These are phyloP conservation scores for Phytopythium delawarense DNA, from an alignment of 352 stramenopile species.

Conservation along the genomic window DNA sequence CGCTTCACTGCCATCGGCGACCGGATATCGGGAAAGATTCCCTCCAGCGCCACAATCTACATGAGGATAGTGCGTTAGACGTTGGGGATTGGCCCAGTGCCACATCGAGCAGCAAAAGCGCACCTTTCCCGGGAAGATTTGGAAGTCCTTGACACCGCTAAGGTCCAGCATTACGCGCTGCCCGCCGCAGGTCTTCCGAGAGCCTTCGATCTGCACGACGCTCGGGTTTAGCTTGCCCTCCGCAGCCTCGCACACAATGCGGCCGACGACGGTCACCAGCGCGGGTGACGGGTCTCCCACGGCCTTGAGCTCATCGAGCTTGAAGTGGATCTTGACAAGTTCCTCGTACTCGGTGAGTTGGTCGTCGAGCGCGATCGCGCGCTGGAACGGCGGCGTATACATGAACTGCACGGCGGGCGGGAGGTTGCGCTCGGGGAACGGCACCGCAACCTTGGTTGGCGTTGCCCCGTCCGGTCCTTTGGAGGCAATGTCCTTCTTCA, in stretches of 20 bases:
- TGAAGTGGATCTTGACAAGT: constrained; percentile 58
- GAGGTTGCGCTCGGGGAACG: constrained; percentile 64
- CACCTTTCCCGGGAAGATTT: constrained; percentile 84
- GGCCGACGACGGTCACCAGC: constrained; percentile 71
- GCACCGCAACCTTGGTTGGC: constrained; percentile 16
- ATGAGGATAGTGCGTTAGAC: constrained; percentile 6
- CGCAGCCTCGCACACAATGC: constrained; percentile 79
- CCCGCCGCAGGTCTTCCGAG: constrained; percentile 74
- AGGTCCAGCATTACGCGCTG: constrained; percentile 78
- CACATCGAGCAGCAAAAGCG: not conserved
- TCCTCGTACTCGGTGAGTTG: constrained; percentile 77
- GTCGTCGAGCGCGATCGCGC: constrained; percentile 70
- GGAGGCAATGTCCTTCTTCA: constrained; percentile 48
- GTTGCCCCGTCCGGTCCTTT: constrained; percentile 8
- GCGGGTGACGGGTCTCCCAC: constrained; percentile 73
- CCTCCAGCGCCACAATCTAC: constrained; percentile 80
- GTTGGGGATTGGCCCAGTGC: not conserved
- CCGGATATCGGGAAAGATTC: constrained; percentile 61
- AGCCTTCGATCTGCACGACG: constrained; percentile 78
- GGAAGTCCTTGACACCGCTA: constrained; percentile 58
- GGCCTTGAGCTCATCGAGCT: constrained; percentile 56
- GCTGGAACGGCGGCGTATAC: constrained; percentile 81
- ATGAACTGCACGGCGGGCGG: constrained; percentile 63
- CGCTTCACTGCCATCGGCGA: constrained; percentile 73
- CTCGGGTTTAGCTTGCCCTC: constrained; percentile 84